Evolutionary conservation across 2,329 filamentous ascomycete genomes (phyloP).

Genomic region (Lachnellula occidentalis): DNA sequence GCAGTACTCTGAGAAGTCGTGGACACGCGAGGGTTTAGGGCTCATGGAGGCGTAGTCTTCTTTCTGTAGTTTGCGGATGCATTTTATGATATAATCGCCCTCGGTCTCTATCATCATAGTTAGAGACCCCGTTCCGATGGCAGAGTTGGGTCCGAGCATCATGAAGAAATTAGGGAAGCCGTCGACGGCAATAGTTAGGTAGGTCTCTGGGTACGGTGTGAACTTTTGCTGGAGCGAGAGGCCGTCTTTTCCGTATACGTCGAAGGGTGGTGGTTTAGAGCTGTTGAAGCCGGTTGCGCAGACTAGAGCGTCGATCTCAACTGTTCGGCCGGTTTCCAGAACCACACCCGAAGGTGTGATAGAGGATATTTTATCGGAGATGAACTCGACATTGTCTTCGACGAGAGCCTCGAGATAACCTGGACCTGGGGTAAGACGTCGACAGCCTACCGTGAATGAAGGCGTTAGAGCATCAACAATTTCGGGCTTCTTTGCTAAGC

Average conservation of each 20-base stretch:
- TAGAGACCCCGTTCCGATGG: constrained; percentile 22
- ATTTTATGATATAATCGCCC: constrained; percentile 27
- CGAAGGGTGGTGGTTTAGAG: constrained; percentile 23
- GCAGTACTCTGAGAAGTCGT: constrained; percentile 47
- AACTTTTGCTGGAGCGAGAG: constrained; percentile 19
- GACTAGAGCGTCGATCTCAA: constrained; percentile 35
- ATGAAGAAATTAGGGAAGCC: constrained; percentile 30
- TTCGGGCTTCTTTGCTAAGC: constrained; percentile 38
- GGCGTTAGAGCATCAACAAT: constrained; percentile 30
- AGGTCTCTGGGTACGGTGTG: constrained; percentile 28
- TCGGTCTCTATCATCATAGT: constrained; percentile 24
- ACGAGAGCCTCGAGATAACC: constrained; percentile 37
- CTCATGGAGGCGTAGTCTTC: constrained; percentile 42
- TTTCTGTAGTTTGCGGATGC: constrained; percentile 35
- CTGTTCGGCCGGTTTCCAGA: constrained; percentile 25
- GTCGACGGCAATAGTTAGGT: constrained; percentile 22
- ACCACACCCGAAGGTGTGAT: constrained; percentile 32
- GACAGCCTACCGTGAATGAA: constrained; percentile 40
- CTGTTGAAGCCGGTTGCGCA: constrained; percentile 35
- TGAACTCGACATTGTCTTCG: constrained; percentile 33
- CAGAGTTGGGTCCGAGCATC: constrained; percentile 27
- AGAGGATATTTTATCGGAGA: constrained; percentile 42
- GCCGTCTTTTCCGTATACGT: constrained; percentile 22
- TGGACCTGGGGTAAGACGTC: constrained; percentile 38
- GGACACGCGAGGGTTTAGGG: constrained; percentile 41